Evolutionary conservation across 345 rosid genomes (phyloP).

Genomic region (Salix arbutifolia): DNA sequence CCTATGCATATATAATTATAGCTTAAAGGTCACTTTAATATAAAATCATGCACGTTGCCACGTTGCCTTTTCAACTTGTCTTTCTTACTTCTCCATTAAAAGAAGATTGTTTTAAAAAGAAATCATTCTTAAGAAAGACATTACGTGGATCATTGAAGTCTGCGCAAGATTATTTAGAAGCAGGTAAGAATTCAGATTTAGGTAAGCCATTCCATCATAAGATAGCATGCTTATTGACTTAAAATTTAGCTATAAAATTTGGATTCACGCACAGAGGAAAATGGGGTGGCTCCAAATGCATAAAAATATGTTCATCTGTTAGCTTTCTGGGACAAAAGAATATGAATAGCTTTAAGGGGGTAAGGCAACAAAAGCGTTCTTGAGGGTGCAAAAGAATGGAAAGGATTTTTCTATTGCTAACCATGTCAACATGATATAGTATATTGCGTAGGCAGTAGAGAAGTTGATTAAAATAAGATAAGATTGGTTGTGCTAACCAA

Average conservation of each 20-base stretch:
- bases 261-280: not conserved
- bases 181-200: conserved; percentile 23
- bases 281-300: not conserved
- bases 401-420: not conserved
- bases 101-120: not conserved
- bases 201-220: conserved; percentile 39
- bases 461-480: not conserved
- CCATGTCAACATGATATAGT: too few relatives aligned
- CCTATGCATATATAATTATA: conserved; percentile 3
- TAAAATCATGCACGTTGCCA: not conserved
- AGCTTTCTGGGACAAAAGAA: not conserved
- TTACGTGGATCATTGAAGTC: conserved; percentile 1
- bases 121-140: not conserved
- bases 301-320: not conserved
- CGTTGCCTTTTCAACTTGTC: conserved; percentile 1
- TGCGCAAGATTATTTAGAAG: conserved; percentile 2
- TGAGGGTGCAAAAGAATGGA: not conserved
- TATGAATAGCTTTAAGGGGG: not conserved
- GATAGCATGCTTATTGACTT: conserved; percentile 25
- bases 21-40: conserved; percentile 5
- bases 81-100: not conserved
- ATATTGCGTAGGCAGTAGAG: not conserved
- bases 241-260: too few relatives aligned
- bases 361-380: conserved; percentile 14
- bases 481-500: conserved; percentile 6